Evolutionary conservation across 2,329 filamentous ascomycete genomes (phyloP).

Genomic region (Ophiostoma sp.): DNA sequence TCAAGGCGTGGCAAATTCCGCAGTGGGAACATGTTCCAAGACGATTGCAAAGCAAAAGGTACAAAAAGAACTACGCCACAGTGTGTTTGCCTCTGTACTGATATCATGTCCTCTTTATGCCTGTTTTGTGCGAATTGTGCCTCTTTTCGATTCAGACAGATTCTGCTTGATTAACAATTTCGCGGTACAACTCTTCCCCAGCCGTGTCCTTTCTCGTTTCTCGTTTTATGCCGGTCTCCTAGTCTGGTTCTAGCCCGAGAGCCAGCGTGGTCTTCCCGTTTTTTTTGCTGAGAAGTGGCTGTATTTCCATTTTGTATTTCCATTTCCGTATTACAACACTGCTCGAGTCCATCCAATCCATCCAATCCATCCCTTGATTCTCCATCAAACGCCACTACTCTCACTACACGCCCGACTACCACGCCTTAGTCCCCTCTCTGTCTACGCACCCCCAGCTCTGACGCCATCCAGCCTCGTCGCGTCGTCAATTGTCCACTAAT

Average conservation of each 20-base stretch:
- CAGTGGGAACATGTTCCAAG: not conserved
- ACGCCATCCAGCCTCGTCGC: conserved; percentile 13
- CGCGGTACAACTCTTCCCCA: not conserved
- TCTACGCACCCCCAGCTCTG: conserved; percentile 1
- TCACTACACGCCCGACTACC: not conserved
- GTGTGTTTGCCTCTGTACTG: no score
- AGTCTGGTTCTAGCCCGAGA: not conserved
- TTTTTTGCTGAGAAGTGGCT: no score
- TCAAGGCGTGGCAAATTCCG: not conserved
- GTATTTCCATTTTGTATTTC: not conserved
- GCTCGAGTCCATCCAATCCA: not conserved
- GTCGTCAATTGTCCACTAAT: not conserved
- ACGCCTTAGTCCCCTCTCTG: not conserved
- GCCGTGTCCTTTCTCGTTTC: no score
- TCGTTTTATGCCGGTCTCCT: no score
- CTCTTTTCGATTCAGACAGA: not conserved
- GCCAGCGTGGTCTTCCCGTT: not conserved
- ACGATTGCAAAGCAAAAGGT: not conserved
- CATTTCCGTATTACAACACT: not conserved
- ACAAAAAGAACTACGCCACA: not conserved
- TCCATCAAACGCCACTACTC: not conserved
- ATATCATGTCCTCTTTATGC: no score
- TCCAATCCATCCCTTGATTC: not conserved
- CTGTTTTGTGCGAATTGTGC: not conserved
- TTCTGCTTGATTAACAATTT: not conserved